Evolutionary conservation across 129 eudicot genomes (phyloP).

Genomic region (Lonicera japonica): DNA sequence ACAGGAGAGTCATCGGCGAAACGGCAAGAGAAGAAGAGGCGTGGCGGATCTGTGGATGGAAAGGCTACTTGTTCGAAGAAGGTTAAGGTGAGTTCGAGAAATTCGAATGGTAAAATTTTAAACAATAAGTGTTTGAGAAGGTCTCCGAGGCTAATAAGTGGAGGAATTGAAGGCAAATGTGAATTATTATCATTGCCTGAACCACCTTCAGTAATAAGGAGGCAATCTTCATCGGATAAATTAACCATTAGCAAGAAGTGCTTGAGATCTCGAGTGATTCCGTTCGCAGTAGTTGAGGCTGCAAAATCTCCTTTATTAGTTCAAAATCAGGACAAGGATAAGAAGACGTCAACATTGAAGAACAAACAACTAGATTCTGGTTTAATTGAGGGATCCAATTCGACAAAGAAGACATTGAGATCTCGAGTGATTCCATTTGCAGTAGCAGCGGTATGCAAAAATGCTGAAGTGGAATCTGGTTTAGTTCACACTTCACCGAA

Average conservation of each 20-base stretch:
- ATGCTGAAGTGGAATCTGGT: constrained; percentile 1
- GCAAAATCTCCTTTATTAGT: background rate
- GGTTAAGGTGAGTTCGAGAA: constrained; percentile 11
- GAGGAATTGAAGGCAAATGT: background rate
- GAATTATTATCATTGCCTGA: constrained; percentile 18
- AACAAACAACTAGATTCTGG: background rate
- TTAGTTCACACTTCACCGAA: constrained; percentile 5
- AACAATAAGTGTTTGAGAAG: constrained; percentile 9
- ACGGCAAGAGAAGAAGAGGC: constrained; percentile 5
- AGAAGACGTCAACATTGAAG: background rate
- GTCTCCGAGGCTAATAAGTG: constrained; percentile 9
- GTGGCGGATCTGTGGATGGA: background rate
- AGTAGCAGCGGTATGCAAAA: no score
- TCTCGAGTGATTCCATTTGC: no score
- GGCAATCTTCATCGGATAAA: background rate
- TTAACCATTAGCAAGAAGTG: background rate
- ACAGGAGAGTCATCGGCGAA: background rate
- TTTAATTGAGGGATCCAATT: background rate
- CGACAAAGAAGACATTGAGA: no score
- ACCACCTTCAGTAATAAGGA: constrained; percentile 4
- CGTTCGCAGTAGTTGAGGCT: background rate
- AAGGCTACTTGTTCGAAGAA: constrained; percentile 7
- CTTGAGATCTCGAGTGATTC: constrained; percentile 10
- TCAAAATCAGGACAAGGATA: background rate
- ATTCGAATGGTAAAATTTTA: background rate